Conservation (phyloP, 2,329 filamentous ascomycete species). For the Aspergillus texensis region DNA sequence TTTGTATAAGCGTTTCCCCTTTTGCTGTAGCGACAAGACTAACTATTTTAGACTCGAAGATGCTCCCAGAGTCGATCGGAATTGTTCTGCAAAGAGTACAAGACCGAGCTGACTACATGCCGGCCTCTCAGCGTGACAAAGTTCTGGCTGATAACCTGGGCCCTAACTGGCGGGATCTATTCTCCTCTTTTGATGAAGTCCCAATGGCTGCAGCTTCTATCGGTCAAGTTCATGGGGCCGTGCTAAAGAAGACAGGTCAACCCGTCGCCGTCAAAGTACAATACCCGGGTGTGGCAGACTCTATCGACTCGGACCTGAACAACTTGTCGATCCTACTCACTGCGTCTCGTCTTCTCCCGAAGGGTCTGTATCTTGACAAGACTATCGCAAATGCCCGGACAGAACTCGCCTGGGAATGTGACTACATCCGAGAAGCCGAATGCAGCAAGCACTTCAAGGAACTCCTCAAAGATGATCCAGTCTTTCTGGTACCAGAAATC, state of each 20-base stretch:
- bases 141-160: constrained; percentile 81
- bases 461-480: constrained; percentile 75
- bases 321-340: constrained; percentile 90
- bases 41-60: constrained; percentile 73
- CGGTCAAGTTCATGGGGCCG: constrained; percentile 89
- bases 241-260: constrained; percentile 72
- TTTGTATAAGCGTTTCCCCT: neutral
- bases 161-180: constrained; percentile 79
- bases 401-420: constrained; percentile 95
- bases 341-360: constrained; percentile 85
- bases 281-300: constrained; percentile 93
- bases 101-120: constrained; percentile 98
- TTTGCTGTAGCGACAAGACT: neutral
- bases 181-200: constrained; percentile 81
- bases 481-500: constrained; percentile 79
- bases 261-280: constrained; percentile 94
- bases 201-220: constrained; percentile 96
- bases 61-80: constrained; percentile 84
- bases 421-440: constrained; percentile 86
- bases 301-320: constrained; percentile 94
- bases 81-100: constrained; percentile 92
- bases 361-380: constrained; percentile 91
- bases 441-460: constrained; percentile 75
- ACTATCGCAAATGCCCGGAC: constrained; percentile 93
- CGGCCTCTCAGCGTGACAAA: constrained; percentile 83